These are phyloP conservation scores for Pleurotus citrinopileatus DNA, from an alignment of 768 basidiomycete species.

Conservation along the genomic window DNA sequence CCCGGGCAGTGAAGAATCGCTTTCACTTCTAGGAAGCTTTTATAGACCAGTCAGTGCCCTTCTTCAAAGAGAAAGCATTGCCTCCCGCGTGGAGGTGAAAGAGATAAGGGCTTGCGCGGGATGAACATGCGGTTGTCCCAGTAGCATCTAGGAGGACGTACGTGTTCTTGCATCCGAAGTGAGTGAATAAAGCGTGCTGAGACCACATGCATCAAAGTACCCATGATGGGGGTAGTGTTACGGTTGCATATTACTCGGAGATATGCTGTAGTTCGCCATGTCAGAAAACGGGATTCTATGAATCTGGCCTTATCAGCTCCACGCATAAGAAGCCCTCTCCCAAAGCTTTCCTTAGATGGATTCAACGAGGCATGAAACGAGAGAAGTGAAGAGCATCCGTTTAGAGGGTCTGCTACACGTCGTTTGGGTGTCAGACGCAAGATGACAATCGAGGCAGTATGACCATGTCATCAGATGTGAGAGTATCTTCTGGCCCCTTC, in stretches of 20 bases:
- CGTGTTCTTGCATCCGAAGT: background rate
- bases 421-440: too few species aligned
- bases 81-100: background rate
- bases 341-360: too few species aligned
- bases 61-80: background rate
- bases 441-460: too few species aligned
- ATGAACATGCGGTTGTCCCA: background rate
- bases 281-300: background rate
- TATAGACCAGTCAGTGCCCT: background rate
- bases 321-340: background rate
- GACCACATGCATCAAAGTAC: background rate
- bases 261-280: background rate
- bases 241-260: slow-evolving; percentile 5
- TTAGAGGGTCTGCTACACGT: too few species aligned
- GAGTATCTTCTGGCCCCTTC: background rate
- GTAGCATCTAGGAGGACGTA: background rate
- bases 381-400: background rate
- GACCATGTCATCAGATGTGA: too few species aligned
- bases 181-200: background rate
- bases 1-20: background rate
- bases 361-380: background rate
- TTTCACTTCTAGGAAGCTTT: background rate
- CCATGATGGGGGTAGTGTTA: slow-evolving; percentile 4
- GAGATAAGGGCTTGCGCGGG: background rate
- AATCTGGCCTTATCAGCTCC: slow-evolving; percentile 4